A percentile compares a stretch with the other conserved stretches of the same genome.
These are phyloP conservation scores for Talaromyces proteolyticus DNA, from an alignment of 495 filamentous ascomycete species.

Conservation along the genomic window DNA sequence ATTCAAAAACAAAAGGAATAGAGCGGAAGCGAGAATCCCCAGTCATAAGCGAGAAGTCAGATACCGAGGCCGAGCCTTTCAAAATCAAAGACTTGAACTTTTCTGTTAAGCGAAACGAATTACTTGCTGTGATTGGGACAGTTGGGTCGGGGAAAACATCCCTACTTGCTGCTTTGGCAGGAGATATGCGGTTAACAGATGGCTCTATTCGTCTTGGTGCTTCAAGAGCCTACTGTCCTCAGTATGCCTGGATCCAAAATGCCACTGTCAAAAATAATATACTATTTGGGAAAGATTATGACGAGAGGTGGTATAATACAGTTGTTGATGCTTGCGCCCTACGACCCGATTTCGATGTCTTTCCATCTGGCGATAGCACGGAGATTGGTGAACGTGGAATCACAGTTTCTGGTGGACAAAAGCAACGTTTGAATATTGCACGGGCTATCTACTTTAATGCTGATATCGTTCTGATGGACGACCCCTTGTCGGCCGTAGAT, in stretches of 20 bases:
- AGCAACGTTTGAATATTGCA: slow-evolving; percentile 68
- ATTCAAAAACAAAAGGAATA: slow-evolving; percentile 18
- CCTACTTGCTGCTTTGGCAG: slow-evolving; percentile 80
- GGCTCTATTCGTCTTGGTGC: slow-evolving; percentile 72
- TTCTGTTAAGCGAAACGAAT: slow-evolving; percentile 70
- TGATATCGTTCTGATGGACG: slow-evolving; percentile 78
- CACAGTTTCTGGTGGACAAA: slow-evolving; percentile 62
- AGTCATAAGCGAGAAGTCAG: slow-evolving; percentile 18
- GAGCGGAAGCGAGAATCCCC: slow-evolving; percentile 17
- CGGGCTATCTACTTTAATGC: slow-evolving; percentile 81
- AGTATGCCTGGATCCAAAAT: slow-evolving; percentile 98
- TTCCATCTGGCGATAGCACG: slow-evolving; percentile 51
- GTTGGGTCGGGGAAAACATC: slow-evolving; percentile 94
- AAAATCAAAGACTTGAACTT: slow-evolving; percentile 70
- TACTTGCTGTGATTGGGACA: slow-evolving; percentile 84
- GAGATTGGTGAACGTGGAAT: slow-evolving; percentile 59
- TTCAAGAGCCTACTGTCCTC: slow-evolving; percentile 81
- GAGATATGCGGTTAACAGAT: slow-evolving; percentile 82
- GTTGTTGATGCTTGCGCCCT: slow-evolving; percentile 56
- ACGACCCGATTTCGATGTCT: slow-evolving; percentile 46
- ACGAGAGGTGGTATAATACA: slow-evolving; percentile 47
- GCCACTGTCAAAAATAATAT: slow-evolving; percentile 82
- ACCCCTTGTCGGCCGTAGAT: slow-evolving; percentile 77
- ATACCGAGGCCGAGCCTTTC: slow-evolving; percentile 67
- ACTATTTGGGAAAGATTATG: slow-evolving; percentile 68